A percentile compares a stretch with the other conserved stretches of the same genome.
Conservation (phyloP, 768 basidiomycete genomes). For the Calocybe cyanea region DNA sequence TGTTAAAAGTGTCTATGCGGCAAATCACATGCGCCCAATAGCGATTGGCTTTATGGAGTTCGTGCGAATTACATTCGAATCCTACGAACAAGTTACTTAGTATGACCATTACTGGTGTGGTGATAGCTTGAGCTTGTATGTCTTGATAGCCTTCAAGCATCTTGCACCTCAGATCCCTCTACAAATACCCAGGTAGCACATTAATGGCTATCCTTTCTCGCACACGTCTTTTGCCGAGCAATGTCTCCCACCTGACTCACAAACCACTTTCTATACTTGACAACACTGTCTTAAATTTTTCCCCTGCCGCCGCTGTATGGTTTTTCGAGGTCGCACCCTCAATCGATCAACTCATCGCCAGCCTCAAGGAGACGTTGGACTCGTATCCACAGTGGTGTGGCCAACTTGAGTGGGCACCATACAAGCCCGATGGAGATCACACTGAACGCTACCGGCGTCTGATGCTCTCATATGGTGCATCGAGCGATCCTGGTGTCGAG, state of each 20-base stretch:
- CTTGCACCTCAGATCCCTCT: too few species aligned
- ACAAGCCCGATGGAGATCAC: slow-evolving; percentile 16
- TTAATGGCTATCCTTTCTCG: slow-evolving; percentile 13
- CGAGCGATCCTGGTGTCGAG: slow-evolving; percentile 27
- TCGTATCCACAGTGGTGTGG: slow-evolving; percentile 29
- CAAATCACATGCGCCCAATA: too few species aligned
- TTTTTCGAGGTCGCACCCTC: slow-evolving; percentile 17
- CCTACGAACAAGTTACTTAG: too few species aligned
- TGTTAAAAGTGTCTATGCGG: too few species aligned
- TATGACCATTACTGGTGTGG: too few species aligned
- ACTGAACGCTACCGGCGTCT: slow-evolving; percentile 25
- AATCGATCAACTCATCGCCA: slow-evolving; percentile 7
- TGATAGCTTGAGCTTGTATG: too few species aligned
- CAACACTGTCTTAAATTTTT: slow-evolving; percentile 21
- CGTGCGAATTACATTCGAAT: too few species aligned
- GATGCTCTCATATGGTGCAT: slow-evolving; percentile 20
- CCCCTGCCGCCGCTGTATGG: slow-evolving; percentile 25
- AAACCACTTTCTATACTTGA: slow-evolving; percentile 28
- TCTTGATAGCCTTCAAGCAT: too few species aligned
- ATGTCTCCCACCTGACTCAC: slow-evolving; percentile 1
- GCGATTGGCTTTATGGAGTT: too few species aligned
- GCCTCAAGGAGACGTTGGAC: slow-evolving; percentile 20
- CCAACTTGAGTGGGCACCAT: slow-evolving; percentile 22
- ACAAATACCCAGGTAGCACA: too few species aligned
- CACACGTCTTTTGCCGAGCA: slow-evolving; percentile 10